Evolutionary conservation across 2,329 filamentous ascomycete species (phyloP), one percentile per base, ranked within the genome.

Genomic region (Pseudocercospora musae): DNA sequence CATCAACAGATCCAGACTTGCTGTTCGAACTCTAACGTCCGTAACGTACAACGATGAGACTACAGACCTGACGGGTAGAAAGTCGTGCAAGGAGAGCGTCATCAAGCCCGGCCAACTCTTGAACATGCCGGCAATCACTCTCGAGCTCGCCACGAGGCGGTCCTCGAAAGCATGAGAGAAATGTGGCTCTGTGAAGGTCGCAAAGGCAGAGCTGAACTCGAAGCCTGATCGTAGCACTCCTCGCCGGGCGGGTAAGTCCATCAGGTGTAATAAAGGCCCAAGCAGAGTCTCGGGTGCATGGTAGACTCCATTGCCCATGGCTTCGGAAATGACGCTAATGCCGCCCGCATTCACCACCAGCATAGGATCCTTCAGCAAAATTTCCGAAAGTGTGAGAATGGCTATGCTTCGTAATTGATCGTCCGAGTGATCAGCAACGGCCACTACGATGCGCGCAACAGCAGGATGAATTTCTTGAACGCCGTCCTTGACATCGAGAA

Each of bases 101-200:
- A 98, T 89, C 60, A 99, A 81, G 5, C 95, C 95, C 8, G 95
- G 89, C 95, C 96, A 99, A 57, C 92, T 95, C 74, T 92, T 94
- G 70, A 99, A 80, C 68, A 96, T 88, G 13, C 89, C 87, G n/a
- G 92, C 86, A 62, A 99, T 93, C n/a, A 96, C 92, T 72, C 91
- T 92, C 9, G 92, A 90, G 69, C 95, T 96, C 57, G 93, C 90
- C 73, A 93, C 95, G 57, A 98, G 76, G 65, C 83, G 84, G 54
- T 88, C 85, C 71, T 85, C 85, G 66, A 85, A 81, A 18, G 82
- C 76, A 60, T 82, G 81, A 40, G 81, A 79, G 2, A 81, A 76
- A 50, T 84, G 77, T 18, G 91, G 89, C 74, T 98, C 95, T 0
- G 95, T 99, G 71, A 99, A 98, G 15, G 91, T 88, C 1, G 92